These are phyloP conservation scores for Trichoderma endophyticum DNA, from an alignment of 2,329 filamentous ascomycete species.

Conservation along the genomic window DNA sequence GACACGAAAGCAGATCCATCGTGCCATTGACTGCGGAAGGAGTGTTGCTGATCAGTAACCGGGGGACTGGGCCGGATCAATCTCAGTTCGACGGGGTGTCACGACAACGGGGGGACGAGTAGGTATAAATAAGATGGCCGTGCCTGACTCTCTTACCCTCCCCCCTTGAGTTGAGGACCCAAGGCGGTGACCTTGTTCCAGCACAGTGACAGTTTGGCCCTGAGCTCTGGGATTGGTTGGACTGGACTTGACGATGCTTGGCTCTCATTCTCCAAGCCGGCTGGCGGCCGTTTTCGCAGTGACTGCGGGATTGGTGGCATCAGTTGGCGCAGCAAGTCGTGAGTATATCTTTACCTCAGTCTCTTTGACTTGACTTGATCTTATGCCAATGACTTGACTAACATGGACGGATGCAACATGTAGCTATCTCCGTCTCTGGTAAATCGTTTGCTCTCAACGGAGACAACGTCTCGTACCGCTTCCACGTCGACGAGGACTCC, in stretches of 20 bases:
- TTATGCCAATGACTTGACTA: neutral
- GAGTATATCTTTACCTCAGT: neutral
- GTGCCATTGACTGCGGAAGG: slow-evolving; percentile 15
- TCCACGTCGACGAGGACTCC: slow-evolving; percentile 56
- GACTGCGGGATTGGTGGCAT: slow-evolving; percentile 2
- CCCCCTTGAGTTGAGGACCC: neutral
- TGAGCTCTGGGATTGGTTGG: neutral
- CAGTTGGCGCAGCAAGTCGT: slow-evolving; percentile 11
- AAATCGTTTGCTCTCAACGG: slow-evolving; percentile 56
- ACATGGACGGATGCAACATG: neutral
- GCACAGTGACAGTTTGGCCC: neutral
- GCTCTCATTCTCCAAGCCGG: neutral
- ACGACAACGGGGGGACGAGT: neutral
- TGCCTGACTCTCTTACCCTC: neutral
- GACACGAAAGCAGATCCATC: neutral
- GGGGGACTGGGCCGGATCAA: neutral
- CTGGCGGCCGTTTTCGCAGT: slow-evolving; percentile 6
- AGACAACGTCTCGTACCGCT: slow-evolving; percentile 57
- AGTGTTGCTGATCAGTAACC: neutral
- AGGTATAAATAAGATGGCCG: slow-evolving; percentile 12
- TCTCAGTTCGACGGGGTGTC: neutral
- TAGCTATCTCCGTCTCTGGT: slow-evolving; percentile 51
- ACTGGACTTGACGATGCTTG: neutral
- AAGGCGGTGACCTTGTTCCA: neutral
- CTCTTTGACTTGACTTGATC: neutral